Conservation (phyloP, 768 basidiomycete species). For the Boletales sp. region DNA sequence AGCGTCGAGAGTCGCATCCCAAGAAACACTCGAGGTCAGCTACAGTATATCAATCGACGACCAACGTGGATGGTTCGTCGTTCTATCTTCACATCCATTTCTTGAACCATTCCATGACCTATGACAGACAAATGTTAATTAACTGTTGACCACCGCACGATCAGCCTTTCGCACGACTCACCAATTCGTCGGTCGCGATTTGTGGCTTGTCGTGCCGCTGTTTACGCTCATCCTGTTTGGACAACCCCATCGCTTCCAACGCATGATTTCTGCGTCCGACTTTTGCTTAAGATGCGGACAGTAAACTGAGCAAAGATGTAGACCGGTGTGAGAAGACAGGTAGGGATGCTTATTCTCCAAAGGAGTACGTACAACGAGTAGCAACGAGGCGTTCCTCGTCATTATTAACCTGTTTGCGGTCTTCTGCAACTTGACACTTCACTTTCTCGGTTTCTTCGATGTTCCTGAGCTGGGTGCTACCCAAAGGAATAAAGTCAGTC, state of each 20-base stretch:
- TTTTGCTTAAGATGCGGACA: slow-evolving; percentile 78
- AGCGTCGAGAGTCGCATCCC: no score
- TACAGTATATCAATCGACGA: no score
- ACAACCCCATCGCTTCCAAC: slow-evolving; percentile 82
- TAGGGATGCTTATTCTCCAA: neutral
- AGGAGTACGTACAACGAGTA: slow-evolving; percentile 67
- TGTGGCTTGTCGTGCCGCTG: slow-evolving; percentile 57
- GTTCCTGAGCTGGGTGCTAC: slow-evolving; percentile 83
- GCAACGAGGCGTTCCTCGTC: slow-evolving; percentile 86
- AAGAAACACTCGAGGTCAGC: no score
- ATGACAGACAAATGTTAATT: neutral
- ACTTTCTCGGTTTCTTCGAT: slow-evolving; percentile 98
- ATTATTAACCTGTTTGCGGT: slow-evolving; percentile 46
- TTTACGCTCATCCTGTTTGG: slow-evolving; percentile 39
- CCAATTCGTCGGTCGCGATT: slow-evolving; percentile 90
- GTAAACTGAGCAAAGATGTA: slow-evolving; percentile 55
- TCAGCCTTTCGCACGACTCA: slow-evolving; percentile 33
- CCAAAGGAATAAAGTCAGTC: no score
- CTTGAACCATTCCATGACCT: slow-evolving; percentile 98
- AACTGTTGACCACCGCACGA: no score
- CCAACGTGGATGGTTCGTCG: no score
- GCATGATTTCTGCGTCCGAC: slow-evolving; percentile 83
- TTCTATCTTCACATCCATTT: slow-evolving; percentile 83
- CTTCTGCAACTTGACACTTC: slow-evolving; percentile 80
- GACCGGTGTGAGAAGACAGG: neutral